phyloP scores from a whole-genome alignment of 2,329 filamentous ascomycete genomes.

The Colletotrichum tanaceti region DNA sequence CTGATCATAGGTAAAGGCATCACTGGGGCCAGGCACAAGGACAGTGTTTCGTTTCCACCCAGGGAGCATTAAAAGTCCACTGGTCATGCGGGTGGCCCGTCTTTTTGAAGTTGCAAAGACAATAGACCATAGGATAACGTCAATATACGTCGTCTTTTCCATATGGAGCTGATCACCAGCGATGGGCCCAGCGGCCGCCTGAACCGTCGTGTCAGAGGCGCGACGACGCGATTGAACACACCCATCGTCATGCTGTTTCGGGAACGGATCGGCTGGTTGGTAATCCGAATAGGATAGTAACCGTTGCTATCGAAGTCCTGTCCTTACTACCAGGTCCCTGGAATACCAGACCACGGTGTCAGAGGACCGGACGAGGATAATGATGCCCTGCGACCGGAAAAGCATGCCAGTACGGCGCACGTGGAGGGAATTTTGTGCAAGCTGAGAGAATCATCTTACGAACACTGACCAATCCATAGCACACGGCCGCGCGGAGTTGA shows the following conservation, averaged over 20 bases:
- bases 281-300: neutral
- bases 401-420: neutral
- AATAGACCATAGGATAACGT: constrained; percentile 2
- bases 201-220: constrained; percentile 1
- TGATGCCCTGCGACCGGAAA: neutral
- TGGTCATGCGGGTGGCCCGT: neutral
- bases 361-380: neutral
- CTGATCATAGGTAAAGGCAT: neutral
- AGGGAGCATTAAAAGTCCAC: neutral
- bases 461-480: neutral
- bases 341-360: neutral
- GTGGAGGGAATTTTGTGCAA: neutral
- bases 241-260: neutral
- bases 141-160: neutral
- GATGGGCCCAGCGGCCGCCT: constrained; percentile 13
- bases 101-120: constrained; percentile 4
- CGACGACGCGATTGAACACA: neutral
- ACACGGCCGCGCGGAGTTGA: neutral
- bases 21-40: neutral
- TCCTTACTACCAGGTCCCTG: constrained; percentile 1
- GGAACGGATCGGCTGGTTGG: neutral
- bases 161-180: constrained; percentile 10
- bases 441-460: neutral
- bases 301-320: too few species aligned
- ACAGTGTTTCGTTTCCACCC: neutral